A percentile compares a stretch with the other conserved stretches of the same genome.
Evolutionary conservation across 768 basidiomycete genomes (phyloP).

Genomic region (Phylloporus arenicola): DNA sequence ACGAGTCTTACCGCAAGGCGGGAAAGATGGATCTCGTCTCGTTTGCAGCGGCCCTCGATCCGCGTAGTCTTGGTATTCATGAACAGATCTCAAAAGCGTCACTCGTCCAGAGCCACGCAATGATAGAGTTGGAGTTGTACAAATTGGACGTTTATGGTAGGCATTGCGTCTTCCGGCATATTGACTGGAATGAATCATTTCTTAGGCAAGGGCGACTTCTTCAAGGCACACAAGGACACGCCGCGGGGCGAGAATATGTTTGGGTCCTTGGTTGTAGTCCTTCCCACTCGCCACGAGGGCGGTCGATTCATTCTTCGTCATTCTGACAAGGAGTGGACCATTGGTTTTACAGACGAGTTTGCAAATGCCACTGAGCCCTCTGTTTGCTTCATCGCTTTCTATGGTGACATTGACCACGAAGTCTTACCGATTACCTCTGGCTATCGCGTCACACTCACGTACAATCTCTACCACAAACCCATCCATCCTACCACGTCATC

Average conservation of each 20-base stretch:
- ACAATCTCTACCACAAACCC: slow-evolving; percentile 27
- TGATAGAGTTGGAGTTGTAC: slow-evolving; percentile 31
- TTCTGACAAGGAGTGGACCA: slow-evolving; percentile 23
- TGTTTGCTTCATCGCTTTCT: slow-evolving; percentile 37
- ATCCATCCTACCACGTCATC: not conserved
- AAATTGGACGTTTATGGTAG: slow-evolving; percentile 45
- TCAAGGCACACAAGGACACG: slow-evolving; percentile 48
- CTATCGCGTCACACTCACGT: slow-evolving; percentile 40
- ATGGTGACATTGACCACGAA: slow-evolving; percentile 42
- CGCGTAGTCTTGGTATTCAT: slow-evolving; percentile 25
- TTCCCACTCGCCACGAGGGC: slow-evolving; percentile 43
- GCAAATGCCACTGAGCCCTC: not conserved
- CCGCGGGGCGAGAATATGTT: slow-evolving; percentile 42
- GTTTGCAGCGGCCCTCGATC: slow-evolving; percentile 34
- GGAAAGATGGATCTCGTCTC: slow-evolving; percentile 37
- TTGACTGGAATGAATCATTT: not conserved
- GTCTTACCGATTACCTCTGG: slow-evolving; percentile 37
- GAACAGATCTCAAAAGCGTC: slow-evolving; percentile 14
- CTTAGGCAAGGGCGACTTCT: slow-evolving; percentile 34
- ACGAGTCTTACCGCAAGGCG: slow-evolving; percentile 43
- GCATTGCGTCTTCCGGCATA: not conserved
- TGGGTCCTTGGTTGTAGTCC: slow-evolving; percentile 45
- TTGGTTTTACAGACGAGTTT: slow-evolving; percentile 31
- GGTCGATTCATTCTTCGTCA: slow-evolving; percentile 39
- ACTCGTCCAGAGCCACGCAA: slow-evolving; percentile 22